These are phyloP conservation scores for Talaromyces trachyspermus DNA, from an alignment of 495 filamentous ascomycete genomes.

Conservation along the genomic window DNA sequence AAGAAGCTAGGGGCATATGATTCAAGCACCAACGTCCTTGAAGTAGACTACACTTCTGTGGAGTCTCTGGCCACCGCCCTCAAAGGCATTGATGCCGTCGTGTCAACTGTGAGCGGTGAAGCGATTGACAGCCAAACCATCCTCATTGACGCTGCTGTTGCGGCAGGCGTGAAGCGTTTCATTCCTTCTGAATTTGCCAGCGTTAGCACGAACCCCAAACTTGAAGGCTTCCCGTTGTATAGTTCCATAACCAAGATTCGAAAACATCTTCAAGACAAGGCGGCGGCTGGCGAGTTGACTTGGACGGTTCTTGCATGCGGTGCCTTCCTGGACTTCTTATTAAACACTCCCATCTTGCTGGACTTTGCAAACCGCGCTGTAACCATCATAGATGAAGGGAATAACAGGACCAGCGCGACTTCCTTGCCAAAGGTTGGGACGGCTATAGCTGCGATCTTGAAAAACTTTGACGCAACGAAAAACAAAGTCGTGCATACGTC, in stretches of 20 bases:
- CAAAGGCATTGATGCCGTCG: slow-evolving; percentile 29
- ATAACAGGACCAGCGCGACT: slow-evolving; percentile 39
- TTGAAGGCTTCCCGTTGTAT: slow-evolving; percentile 5
- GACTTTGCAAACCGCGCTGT: neutral
- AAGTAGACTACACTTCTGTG: slow-evolving; percentile 49
- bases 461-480: slow-evolving; percentile 44
- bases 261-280: slow-evolving; percentile 40
- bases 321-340: slow-evolving; percentile 44
- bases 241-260: slow-evolving; percentile 36
- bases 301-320: slow-evolving; percentile 47
- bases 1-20: slow-evolving; percentile 30
- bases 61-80: slow-evolving; percentile 36
- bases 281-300: slow-evolving; percentile 24
- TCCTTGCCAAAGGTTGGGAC: slow-evolving; percentile 41
- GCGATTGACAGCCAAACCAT: slow-evolving; percentile 24
- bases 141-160: slow-evolving; percentile 44
- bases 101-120: slow-evolving; percentile 20
- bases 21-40: slow-evolving; percentile 30
- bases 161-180: slow-evolving; percentile 45
- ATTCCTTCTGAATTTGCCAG: slow-evolving; percentile 45
- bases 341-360: slow-evolving; percentile 16
- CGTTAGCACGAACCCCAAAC: slow-evolving; percentile 22
- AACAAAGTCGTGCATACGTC: slow-evolving; percentile 44
- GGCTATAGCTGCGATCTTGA: slow-evolving; percentile 40
- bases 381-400: slow-evolving; percentile 45